Evolutionary conservation across 768 basidiomycete genomes (phyloP), one percentile per base, ranked within the genome.

Genomic region (Psilocybe cubensis): DNA sequence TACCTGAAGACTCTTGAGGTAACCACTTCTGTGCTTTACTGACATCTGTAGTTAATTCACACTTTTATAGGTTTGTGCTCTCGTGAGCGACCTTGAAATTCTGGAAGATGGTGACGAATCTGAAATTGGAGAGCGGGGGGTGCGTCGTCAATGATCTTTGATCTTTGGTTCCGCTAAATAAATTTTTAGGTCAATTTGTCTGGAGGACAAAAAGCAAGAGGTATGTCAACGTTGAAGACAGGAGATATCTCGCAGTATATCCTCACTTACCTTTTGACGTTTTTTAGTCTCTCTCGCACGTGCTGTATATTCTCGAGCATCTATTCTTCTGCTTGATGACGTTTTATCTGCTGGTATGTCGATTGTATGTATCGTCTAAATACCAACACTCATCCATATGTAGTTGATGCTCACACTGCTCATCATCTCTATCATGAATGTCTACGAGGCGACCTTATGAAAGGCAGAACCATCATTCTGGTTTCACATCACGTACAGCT

Each of bases 401-500:
- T 64, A 81, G 95, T 97, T 45, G 95, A 98, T 66, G 93, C 95
- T 0, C 94, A 96, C 66, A 96, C 94, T 4, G 95, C 95, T 12
- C 83, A 92, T 61, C 92, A 96, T 66, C 80, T 99, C 20, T 95
- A 88, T 72, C 75, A 86, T 50, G 75, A 92, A 64, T 97, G 94
- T 64, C 75, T 99, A 28, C 86, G 85, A 61, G 96, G 96, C 17
- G 85, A 89, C 18, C 79, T 98, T 31, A 85, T 95, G 80, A 73
- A 76, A 50, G 87, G 85, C 23, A 83, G 96, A 33, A 98, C 97
- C 0, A 77, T 96, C 60, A 85, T 98, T 57, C 81, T 99, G 12
- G 96, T 98, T 49, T 97, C 96, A 2, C 96, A 99, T 67, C 94
- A 96, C 66, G 91, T 97, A 29, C 91, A 94, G 66, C 80, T 98